These are phyloP conservation scores for Lasiosphaeria ovina DNA, from an alignment of 495 filamentous ascomycete species.

Conservation along the genomic window DNA sequence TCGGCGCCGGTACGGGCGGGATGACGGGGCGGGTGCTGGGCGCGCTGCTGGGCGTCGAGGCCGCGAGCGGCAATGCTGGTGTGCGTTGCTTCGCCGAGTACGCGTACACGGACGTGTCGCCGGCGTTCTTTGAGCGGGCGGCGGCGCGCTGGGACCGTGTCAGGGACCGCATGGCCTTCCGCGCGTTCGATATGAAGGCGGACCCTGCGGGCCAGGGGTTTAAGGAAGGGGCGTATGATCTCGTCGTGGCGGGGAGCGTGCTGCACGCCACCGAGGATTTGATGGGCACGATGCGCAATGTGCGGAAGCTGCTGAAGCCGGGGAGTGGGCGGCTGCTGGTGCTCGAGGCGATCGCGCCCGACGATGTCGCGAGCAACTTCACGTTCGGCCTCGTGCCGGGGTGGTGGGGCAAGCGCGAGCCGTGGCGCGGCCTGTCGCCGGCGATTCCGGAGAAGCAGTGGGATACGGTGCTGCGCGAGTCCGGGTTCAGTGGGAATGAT, in stretches of 20 bases:
- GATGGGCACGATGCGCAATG: conserved; percentile 33
- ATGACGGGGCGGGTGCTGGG: conserved; percentile 23
- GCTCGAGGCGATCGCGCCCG: conserved; percentile 32
- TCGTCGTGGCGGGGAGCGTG: conserved; percentile 45
- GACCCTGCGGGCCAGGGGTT: conserved; percentile 34
- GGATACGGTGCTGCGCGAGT: conserved; percentile 36
- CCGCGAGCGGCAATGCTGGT: conserved; percentile 16
- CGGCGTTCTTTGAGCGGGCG: conserved; percentile 50
- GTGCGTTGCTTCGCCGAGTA: conserved; percentile 33
- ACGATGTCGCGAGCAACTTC: conserved; percentile 33
- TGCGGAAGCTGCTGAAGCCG: conserved; percentile 36
- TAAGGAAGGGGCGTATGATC: conserved; percentile 33
- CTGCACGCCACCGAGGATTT: conserved; percentile 48
- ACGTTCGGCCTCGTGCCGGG: conserved; percentile 44
- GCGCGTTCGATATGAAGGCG: conserved; percentile 30
- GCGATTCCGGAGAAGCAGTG: conserved; percentile 37
- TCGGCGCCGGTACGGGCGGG: conserved; percentile 29
- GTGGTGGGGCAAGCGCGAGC: conserved; percentile 50
- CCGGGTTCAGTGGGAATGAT: conserved; percentile 49
- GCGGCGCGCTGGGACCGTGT: conserved; percentile 11
- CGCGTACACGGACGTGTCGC: conserved; percentile 54
- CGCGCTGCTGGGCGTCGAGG: conserved; percentile 22
- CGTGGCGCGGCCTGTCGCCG: conserved; percentile 32
- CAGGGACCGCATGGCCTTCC: conserved; percentile 15
- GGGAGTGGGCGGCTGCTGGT: conserved; percentile 38